phyloP scores from a whole-genome alignment of 768 basidiomycete species.

The Agrocybe praecox region DNA sequence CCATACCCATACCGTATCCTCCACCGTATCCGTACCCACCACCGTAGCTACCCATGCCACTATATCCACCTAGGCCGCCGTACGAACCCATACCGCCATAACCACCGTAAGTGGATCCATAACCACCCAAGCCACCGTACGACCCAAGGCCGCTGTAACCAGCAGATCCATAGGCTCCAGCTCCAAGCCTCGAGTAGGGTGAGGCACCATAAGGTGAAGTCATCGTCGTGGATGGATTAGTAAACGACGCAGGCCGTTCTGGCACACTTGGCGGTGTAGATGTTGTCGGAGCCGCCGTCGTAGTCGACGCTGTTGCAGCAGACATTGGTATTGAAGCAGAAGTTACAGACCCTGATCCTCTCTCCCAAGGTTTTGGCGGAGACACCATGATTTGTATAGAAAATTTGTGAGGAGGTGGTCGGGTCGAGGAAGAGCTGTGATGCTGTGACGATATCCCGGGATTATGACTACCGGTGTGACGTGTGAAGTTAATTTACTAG shows the following conservation, averaged over 20 bases:
- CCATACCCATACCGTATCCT: conserved; percentile 26
- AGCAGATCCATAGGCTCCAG: conserved; percentile 15
- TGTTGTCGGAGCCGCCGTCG: conserved; percentile 15
- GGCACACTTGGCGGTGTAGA: conserved; percentile 50
- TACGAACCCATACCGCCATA: conserved; percentile 25
- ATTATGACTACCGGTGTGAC: too few relatives aligned
- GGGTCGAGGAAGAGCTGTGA: background rate
- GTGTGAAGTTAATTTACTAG: too few relatives aligned
- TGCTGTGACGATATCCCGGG: too few relatives aligned
- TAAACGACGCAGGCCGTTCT: conserved; percentile 60
- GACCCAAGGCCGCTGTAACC: conserved; percentile 16
- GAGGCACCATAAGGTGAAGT: conserved; percentile 42
- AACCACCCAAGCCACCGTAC: conserved; percentile 20
- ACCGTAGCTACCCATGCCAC: conserved; percentile 20
- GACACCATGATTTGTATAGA: conserved; percentile 57
- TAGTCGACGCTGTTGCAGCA: conserved; percentile 27
- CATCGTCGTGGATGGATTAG: conserved; percentile 32
- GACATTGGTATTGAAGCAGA: conserved; percentile 20
- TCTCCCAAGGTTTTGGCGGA: conserved; percentile 92
- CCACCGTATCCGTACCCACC: conserved; percentile 38
- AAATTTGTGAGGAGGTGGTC: background rate
- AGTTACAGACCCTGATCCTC: conserved; percentile 41
- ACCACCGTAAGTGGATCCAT: conserved; percentile 33
- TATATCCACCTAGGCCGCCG: conserved; percentile 27
- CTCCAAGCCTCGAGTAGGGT: conserved; percentile 41